Evolutionary conservation across 495 filamentous ascomycete species (phyloP).

Genomic region (Mytilinidion resinicola): DNA sequence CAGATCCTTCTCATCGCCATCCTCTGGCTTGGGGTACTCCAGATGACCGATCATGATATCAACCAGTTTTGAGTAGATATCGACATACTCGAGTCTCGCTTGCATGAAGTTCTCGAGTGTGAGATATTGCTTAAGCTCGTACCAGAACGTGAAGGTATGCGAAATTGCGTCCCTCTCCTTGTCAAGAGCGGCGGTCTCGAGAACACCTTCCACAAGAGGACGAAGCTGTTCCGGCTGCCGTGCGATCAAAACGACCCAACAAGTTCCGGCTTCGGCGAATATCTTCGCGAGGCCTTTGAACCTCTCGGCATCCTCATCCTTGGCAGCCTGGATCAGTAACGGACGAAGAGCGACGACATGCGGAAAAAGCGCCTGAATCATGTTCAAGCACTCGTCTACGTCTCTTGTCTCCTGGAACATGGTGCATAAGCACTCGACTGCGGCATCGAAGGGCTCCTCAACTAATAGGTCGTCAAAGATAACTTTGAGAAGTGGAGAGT

Average conservation of each 20-base stretch:
- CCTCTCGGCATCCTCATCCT: slow-evolving; percentile 75
- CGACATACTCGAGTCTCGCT: slow-evolving; percentile 64
- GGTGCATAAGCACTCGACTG: slow-evolving; percentile 87
- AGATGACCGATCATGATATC: slow-evolving; percentile 91
- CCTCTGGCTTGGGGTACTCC: slow-evolving; percentile 75
- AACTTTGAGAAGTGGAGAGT: slow-evolving; percentile 75
- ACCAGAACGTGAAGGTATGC: slow-evolving; percentile 95
- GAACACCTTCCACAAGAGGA: slow-evolving; percentile 77
- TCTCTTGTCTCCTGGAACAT: slow-evolving; percentile 91
- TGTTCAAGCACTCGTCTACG: slow-evolving; percentile 74
- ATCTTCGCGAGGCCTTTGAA: slow-evolving; percentile 84
- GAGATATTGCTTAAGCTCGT: slow-evolving; percentile 94
- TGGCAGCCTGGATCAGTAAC: slow-evolving; percentile 66
- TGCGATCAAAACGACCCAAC: slow-evolving; percentile 87
- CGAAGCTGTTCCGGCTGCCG: slow-evolving; percentile 74
- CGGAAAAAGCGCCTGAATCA: slow-evolving; percentile 81
- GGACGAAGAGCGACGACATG: slow-evolving; percentile 70
- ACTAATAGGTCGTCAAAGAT: slow-evolving; percentile 69
- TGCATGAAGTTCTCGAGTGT: slow-evolving; percentile 83
- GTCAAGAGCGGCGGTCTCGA: slow-evolving; percentile 84
- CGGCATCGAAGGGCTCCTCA: slow-evolving; percentile 74
- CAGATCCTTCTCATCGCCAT: slow-evolving; percentile 66
- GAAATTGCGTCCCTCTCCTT: slow-evolving; percentile 82
- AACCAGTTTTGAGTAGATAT: slow-evolving; percentile 79
- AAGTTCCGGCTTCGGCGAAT: slow-evolving; percentile 88